Conservation (phyloP, 2,329 filamentous ascomycete species). For the Bimuria novae-zelandiae region DNA sequence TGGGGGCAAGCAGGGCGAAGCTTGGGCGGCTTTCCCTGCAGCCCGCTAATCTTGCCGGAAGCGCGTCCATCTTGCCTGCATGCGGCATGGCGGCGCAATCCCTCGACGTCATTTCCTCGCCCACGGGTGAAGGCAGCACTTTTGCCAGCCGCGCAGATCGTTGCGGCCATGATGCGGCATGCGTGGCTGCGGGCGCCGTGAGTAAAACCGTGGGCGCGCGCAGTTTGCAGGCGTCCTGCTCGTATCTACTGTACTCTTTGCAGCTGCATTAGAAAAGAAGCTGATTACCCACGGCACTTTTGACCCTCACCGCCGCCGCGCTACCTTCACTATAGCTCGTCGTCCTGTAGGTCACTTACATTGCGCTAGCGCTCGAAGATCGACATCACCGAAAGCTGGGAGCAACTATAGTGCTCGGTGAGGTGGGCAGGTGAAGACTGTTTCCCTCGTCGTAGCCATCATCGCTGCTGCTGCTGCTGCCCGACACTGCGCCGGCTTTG, state of each 20-base stretch:
- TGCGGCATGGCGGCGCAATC: slow-evolving; percentile 1
- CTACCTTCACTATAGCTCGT: neutral
- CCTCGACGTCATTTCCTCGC: slow-evolving; percentile 1
- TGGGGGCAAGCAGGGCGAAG: slow-evolving; percentile 2
- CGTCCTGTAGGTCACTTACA: no score
- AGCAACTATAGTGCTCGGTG: no score
- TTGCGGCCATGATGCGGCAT: neutral
- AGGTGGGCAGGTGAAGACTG: neutral
- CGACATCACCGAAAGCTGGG: slow-evolving; percentile 8
- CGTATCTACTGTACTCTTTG: no score
- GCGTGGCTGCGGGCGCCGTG: no score
- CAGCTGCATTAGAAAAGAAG: no score
- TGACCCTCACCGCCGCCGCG: slow-evolving; percentile 1
- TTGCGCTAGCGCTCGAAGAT: slow-evolving; percentile 10
- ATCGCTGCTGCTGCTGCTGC: no score
- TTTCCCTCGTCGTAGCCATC: no score
- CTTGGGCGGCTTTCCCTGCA: neutral
- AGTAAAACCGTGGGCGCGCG: neutral
- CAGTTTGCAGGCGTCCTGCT: neutral
- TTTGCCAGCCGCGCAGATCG: neutral
- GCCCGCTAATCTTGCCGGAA: slow-evolving; percentile 4
- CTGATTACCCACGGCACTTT: neutral
- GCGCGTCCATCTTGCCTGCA: slow-evolving; percentile 1
- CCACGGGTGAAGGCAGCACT: neutral
- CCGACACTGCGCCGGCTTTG: neutral